Conservation (phyloP, 2,329 filamentous ascomycete species). For the Curvularia lunata region DNA sequence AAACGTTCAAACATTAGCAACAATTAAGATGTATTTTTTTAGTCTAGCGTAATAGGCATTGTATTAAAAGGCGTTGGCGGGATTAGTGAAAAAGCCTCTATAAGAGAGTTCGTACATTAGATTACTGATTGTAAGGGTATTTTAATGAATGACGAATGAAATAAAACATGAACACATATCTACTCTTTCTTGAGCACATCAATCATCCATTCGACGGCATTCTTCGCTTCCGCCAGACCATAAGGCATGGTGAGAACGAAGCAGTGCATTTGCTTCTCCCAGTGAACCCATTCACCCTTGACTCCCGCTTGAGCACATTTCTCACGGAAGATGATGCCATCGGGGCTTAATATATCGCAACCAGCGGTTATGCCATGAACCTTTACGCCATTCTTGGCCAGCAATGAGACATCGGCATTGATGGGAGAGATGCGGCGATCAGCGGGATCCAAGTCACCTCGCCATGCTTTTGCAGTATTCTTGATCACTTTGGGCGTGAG, state of each 20-base stretch:
- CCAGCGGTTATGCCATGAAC: conserved; percentile 61
- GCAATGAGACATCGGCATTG: conserved; percentile 52
- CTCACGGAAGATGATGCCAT: conserved; percentile 58
- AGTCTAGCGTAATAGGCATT: too few relatives aligned
- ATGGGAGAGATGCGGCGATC: conserved; percentile 60
- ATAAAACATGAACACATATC: too few relatives aligned
- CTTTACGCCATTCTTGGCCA: conserved; percentile 50
- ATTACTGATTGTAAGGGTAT: neutral
- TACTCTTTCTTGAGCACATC: conserved; percentile 42
- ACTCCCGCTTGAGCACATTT: conserved; percentile 53
- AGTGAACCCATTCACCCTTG: conserved; percentile 62
- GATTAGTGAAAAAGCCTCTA: too few relatives aligned
- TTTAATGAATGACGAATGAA: too few relatives aligned
- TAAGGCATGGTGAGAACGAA: conserved; percentile 61
- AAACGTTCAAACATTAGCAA: too few relatives aligned
- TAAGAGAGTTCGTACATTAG: too few relatives aligned
- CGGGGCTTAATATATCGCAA: conserved; percentile 61
- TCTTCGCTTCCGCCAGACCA: conserved; percentile 55
- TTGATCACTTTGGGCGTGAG: conserved; percentile 53
- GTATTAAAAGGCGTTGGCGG: too few relatives aligned
- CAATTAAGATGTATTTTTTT: too few relatives aligned
- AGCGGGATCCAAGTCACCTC: conserved; percentile 46
- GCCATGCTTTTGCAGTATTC: conserved; percentile 53
- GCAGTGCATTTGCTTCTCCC: conserved; percentile 67
- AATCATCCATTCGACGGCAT: conserved; percentile 56